Conservation (phyloP, 305 asterid genomes). For the Ilex paraguariensis region DNA sequence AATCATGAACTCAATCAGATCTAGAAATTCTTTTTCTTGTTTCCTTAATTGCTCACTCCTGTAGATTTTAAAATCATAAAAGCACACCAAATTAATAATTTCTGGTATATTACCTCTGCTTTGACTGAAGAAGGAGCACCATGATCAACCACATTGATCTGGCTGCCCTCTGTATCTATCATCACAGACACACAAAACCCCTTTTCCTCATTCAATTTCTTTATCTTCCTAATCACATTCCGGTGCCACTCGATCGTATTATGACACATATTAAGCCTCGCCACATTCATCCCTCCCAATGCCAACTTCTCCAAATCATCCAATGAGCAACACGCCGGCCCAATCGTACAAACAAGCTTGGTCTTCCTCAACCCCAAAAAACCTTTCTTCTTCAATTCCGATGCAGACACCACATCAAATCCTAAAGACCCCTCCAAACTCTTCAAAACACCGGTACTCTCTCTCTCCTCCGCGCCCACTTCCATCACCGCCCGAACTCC, state of each 20-base stretch:
- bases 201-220: constrained; percentile 59
- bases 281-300: constrained; percentile 77
- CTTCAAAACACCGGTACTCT: too few relatives aligned
- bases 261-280: constrained; percentile 87
- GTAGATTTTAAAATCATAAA: too few relatives aligned
- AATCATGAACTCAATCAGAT: too few relatives aligned
- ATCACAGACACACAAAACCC: constrained; percentile 76
- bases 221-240: constrained; percentile 67
- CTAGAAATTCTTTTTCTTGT: too few relatives aligned
- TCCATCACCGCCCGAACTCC: constrained; percentile 48
- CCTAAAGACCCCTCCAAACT: constrained; percentile 33
- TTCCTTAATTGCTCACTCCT: too few relatives aligned
- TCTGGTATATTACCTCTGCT: constrained; percentile 56
- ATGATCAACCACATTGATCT: constrained; percentile 72
- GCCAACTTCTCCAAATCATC: constrained; percentile 76
- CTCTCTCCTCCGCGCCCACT: constrained; percentile 33
- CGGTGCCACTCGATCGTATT: constrained; percentile 69
- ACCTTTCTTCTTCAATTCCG: constrained; percentile 64
- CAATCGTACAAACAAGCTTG: constrained; percentile 80
- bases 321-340: constrained; percentile 73
- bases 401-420: constrained; percentile 65
- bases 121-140: constrained; percentile 78
- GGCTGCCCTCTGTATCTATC: constrained; percentile 87
- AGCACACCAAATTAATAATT: too few relatives aligned
- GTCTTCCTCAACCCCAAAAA: constrained; percentile 83